These are phyloP conservation scores for Pseudonectria buxi DNA, from an alignment of 2,329 filamentous ascomycete genomes.

Conservation along the genomic window DNA sequence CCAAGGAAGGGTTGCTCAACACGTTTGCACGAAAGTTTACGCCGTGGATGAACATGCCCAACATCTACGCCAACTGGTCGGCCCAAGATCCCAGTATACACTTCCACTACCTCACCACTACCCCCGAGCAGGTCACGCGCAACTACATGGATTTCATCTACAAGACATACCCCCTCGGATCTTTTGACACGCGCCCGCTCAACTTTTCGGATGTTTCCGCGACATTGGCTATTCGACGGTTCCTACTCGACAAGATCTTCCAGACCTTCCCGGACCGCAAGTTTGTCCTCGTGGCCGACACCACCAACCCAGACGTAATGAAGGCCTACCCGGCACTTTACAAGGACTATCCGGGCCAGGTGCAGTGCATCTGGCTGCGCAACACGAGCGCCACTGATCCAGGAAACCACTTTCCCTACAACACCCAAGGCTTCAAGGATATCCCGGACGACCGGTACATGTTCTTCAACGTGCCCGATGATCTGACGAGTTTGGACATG, in stretches of 20 bases:
- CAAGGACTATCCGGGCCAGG: conserved; percentile 60
- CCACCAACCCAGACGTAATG: conserved; percentile 72
- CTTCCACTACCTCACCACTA: conserved; percentile 78
- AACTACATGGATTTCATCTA: conserved; percentile 80
- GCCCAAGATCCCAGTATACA: conserved; percentile 59
- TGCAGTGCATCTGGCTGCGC: conserved; percentile 70
- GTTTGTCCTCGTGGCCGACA: conserved; percentile 71
- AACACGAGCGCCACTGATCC: conserved; percentile 66
- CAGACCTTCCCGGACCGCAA: conserved; percentile 67
- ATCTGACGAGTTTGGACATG: conserved; percentile 60
- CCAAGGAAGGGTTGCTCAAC: conserved; percentile 67
- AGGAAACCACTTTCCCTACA: conserved; percentile 65
- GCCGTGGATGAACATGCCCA: conserved; percentile 73
- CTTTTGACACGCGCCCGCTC: conserved; percentile 69
- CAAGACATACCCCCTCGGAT: conserved; percentile 68
- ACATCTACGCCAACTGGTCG: conserved; percentile 71
- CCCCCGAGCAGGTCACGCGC: conserved; percentile 68
- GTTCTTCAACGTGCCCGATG: conserved; percentile 71
- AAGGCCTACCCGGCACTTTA: conserved; percentile 54
- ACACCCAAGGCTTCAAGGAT: conserved; percentile 63
- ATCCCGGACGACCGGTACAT: conserved; percentile 64
- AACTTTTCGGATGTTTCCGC: conserved; percentile 73
- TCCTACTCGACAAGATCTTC: conserved; percentile 64
- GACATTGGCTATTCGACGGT: conserved; percentile 64
- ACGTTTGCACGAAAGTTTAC: conserved; percentile 66